Evolutionary conservation across 495 filamentous ascomycete genomes (phyloP), one percentile per base, ranked within the genome.

Genomic region (Rhizodiscina lignyota): DNA sequence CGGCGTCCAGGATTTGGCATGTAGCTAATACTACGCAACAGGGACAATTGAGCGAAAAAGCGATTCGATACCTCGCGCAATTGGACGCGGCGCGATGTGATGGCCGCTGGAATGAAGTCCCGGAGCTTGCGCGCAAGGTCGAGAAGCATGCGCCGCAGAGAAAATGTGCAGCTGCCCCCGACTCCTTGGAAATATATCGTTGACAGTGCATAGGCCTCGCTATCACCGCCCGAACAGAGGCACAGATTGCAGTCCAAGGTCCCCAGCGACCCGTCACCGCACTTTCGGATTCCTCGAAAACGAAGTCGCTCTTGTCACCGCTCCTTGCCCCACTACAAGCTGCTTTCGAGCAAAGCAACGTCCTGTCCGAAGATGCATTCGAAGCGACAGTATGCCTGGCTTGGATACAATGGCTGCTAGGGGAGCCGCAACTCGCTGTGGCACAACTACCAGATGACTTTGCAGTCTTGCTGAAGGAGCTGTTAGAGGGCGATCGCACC

Each of bases 91-190:
- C 83, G 43, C 79, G 89, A 39, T 89, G 81, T 51, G 72, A 86
- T 49, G 83, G 82, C 20, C 74, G 70, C 48, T 97, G 89, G 89
- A 68, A 80, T 41, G 79, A 79, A 20, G 68, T 94, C n/a, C 79
- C 79, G 20, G 89, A 94, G 59, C 63, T 93, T 40, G 72, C 81
- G 45, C 71, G 84, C 45, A 96, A 97, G 58, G 70, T 94, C 40
- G 78, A 72, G 47, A 94, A 96, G 50, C 87, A 96, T 68, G 83
- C 84, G 40, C 78, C 84, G 30, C 74, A 86, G 21, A 74, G 79
- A 48, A 68, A 68, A 52, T 94, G 89, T 94, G 67, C 51, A n/a
- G n/a, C 36, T 30, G 46, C 39, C 19, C 39, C 41, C 34, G 35
- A 31, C 13, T 36, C 18, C 36, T 15, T 22, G 18, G 19, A 28